Conservation (phyloP, 768 basidiomycete genomes). For the Mycena epipterygia region DNA sequence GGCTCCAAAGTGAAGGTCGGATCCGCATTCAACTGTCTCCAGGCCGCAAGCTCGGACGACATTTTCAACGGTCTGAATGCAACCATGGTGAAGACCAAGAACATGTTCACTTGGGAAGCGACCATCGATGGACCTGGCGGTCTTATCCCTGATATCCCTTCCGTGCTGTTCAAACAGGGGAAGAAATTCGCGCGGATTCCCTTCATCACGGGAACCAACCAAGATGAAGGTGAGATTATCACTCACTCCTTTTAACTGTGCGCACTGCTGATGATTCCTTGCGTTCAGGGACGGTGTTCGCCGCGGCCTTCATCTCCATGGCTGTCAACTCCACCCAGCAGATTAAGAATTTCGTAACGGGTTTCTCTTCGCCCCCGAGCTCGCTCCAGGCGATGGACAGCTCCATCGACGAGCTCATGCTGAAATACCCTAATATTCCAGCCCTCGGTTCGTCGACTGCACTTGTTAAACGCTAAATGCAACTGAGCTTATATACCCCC, state of each 20-base stretch:
- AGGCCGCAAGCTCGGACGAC: constrained; percentile 42
- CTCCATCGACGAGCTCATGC: constrained; percentile 41
- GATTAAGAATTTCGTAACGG: constrained; percentile 36
- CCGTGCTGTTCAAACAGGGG: constrained; percentile 46
- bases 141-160: constrained; percentile 53
- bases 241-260: background rate
- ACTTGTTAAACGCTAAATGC: no score
- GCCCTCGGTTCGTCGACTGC: constrained; percentile 45
- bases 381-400: constrained; percentile 30
- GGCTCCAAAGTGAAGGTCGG: constrained; percentile 41
- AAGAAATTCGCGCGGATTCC: constrained; percentile 55
- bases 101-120: constrained; percentile 48
- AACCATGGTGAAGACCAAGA: constrained; percentile 38
- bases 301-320: constrained; percentile 31
- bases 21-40: constrained; percentile 48
- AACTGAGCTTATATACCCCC: no score
- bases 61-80: constrained; percentile 44
- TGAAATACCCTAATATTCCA: constrained; percentile 58
- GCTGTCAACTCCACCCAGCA: constrained; percentile 41
- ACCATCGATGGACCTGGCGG: constrained; percentile 57
- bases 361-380: constrained; percentile 42
- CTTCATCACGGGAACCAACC: constrained; percentile 58
- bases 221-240: constrained; percentile 61
- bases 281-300: constrained; percentile 49
- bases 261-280: no score